phyloP scores from a whole-genome alignment of 2,329 filamentous ascomycete species.

The Trichoderma brevicompactum region DNA sequence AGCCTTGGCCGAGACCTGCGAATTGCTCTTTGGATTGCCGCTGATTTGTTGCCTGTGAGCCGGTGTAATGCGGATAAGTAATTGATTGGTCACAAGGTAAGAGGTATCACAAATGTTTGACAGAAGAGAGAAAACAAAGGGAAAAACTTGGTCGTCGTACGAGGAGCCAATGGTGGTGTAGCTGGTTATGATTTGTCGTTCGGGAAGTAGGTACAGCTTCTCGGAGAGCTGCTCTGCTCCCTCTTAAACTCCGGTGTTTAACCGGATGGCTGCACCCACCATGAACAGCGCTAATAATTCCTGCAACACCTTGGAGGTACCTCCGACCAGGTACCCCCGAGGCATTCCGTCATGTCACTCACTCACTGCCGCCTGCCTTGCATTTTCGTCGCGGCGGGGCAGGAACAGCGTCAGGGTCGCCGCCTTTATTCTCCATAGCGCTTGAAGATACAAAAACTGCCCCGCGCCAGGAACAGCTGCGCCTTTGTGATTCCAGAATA shows the following conservation, averaged over 20 bases:
- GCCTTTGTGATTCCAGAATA: not conserved
- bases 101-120: not conserved
- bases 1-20: not conserved
- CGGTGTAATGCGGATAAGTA: not conserved
- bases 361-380: not conserved
- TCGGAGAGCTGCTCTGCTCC: constrained; percentile 6
- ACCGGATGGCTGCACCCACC: not conserved
- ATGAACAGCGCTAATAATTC: not conserved
- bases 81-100: not conserved
- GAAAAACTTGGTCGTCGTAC: constrained; percentile 2
- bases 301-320: not conserved
- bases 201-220: constrained; percentile 11
- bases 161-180: not conserved
- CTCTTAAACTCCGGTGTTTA: not conserved
- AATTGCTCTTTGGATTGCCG: not conserved
- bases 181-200: not conserved
- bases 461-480: constrained; percentile 27
- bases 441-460: constrained; percentile 32
- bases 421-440: constrained; percentile 23
- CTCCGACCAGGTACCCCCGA: constrained; percentile 15
- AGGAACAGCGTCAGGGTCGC: not conserved
- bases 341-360: constrained; percentile 23
- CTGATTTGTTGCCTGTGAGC: not conserved
- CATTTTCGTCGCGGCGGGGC: not conserved
- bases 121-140: not conserved